phyloP scores from a whole-genome alignment of 148 eudicot genomes.

The Amaranthus palmeri region DNA sequence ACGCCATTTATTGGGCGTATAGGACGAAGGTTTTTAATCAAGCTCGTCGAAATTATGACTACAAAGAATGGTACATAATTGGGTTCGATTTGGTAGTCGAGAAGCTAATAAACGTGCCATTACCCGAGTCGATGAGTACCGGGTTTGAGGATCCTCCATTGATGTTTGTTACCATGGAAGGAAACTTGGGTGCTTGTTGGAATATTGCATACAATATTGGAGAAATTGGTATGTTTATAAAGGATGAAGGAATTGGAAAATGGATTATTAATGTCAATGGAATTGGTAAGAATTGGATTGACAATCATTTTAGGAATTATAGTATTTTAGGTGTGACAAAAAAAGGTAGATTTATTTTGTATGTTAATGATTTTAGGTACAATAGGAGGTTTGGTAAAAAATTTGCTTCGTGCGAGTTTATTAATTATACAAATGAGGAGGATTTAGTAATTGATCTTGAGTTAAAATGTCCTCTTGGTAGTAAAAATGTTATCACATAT shows the following conservation, averaged over 20 bases:
- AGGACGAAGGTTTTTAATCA: background rate
- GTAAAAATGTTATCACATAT: background rate
- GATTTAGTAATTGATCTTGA: background rate
- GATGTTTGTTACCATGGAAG: conserved; percentile 3
- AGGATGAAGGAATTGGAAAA: background rate
- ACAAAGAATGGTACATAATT: conserved; percentile 1
- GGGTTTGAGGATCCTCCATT: conserved; percentile 3
- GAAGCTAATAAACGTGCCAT: background rate
- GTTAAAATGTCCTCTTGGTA: background rate
- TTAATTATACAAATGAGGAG: too few species aligned
- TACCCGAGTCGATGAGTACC: background rate
- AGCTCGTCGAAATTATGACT: background rate
- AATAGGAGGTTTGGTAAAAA: too few species aligned
- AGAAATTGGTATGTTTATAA: background rate
- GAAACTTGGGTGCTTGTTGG: background rate
- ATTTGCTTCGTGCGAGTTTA: too few species aligned
- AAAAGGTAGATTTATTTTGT: too few species aligned
- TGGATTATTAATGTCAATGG: background rate
- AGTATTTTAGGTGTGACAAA: too few species aligned
- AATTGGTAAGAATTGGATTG: background rate
- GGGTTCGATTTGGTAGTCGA: conserved; percentile 9
- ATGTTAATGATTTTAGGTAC: too few species aligned
- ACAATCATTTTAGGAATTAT: too few species aligned
- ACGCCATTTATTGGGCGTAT: background rate
- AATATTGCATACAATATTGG: background rate